Percentiles rank a stretch among this genome's conserved stretches.
These are phyloP conservation scores for Daldinia vernicosa DNA, from an alignment of 495 filamentous ascomycete species.

Conservation along the genomic window DNA sequence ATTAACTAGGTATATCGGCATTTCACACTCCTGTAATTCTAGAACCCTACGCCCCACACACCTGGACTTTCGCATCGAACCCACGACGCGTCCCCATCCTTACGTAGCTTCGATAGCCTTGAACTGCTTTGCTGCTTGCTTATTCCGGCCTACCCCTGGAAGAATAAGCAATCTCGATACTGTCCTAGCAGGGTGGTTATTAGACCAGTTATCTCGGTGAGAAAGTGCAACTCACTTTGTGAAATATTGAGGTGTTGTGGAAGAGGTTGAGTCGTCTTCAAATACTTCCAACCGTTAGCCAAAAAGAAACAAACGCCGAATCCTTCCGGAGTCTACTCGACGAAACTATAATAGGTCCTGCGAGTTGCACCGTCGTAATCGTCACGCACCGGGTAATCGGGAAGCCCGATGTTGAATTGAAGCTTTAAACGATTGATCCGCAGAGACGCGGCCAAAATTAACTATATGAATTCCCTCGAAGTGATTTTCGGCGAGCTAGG, in stretches of 20 bases:
- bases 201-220: slow-evolving; percentile 43
- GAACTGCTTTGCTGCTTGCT: slow-evolving; percentile 7
- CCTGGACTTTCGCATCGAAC: slow-evolving; percentile 20
- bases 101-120: slow-evolving; percentile 25
- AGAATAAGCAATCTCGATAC: slow-evolving; percentile 15
- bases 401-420: slow-evolving; percentile 38
- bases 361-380: slow-evolving; percentile 18
- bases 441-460: slow-evolving; percentile 42
- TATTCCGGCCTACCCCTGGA: slow-evolving; percentile 10
- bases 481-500: slow-evolving; percentile 73
- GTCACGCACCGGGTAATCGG: slow-evolving; percentile 10
- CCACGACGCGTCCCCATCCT: slow-evolving; percentile 39
- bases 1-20: slow-evolving; percentile 27
- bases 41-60: slow-evolving; percentile 43
- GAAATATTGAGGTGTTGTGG: slow-evolving; percentile 26
- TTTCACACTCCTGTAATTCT: slow-evolving; percentile 45
- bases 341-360: slow-evolving; percentile 11
- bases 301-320: slow-evolving; percentile 11
- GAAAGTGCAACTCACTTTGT: slow-evolving; percentile 12
- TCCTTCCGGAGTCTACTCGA: background rate
- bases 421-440: slow-evolving; percentile 28
- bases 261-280: slow-evolving; percentile 5
- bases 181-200: slow-evolving; percentile 41
- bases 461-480: slow-evolving; percentile 58
- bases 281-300: slow-evolving; percentile 5